Evolutionary conservation across 805 yeast genomes (phyloP).

Genomic region (Komagataella pseudopastoris): DNA sequence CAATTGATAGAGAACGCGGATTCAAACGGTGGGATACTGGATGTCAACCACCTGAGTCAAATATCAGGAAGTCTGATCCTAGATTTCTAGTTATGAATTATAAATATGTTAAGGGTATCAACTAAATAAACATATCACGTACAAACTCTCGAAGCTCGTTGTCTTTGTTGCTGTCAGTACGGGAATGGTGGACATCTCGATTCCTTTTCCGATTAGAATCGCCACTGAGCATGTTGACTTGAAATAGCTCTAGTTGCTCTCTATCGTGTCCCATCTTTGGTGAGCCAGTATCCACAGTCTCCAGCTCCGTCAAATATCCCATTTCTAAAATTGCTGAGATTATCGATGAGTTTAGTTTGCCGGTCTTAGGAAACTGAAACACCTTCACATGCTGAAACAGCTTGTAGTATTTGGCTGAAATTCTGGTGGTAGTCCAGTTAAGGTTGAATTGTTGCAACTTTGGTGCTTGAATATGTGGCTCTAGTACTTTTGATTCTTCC

Average conservation of each 20-base stretch:
- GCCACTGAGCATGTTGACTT: neutral
- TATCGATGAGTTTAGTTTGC: neutral
- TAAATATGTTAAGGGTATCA: neutral
- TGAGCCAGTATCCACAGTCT: neutral
- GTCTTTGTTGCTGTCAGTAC: neutral
- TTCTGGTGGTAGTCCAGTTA: neutral
- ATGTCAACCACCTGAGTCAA: slow-evolving; percentile 38
- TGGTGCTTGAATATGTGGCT: neutral
- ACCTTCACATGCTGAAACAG: neutral
- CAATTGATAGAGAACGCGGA: slow-evolving; percentile 4
- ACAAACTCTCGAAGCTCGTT: neutral
- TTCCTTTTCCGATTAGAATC: neutral
- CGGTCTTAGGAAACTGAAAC: neutral
- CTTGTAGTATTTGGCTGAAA: neutral
- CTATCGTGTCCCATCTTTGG: neutral
- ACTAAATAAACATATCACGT: neutral
- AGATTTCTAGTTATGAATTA: slow-evolving; percentile 15
- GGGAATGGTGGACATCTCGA: neutral
- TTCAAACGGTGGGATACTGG: slow-evolving; percentile 22
- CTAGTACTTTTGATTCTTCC: neutral
- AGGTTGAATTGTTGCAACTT: neutral
- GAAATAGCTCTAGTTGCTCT: neutral
- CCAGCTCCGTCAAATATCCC: neutral
- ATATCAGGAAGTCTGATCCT: slow-evolving; percentile 43
- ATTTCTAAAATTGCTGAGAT: neutral